These are phyloP conservation scores for Plasmopara halstedii DNA, from an alignment of 352 stramenopile species.

Conservation along the genomic window DNA sequence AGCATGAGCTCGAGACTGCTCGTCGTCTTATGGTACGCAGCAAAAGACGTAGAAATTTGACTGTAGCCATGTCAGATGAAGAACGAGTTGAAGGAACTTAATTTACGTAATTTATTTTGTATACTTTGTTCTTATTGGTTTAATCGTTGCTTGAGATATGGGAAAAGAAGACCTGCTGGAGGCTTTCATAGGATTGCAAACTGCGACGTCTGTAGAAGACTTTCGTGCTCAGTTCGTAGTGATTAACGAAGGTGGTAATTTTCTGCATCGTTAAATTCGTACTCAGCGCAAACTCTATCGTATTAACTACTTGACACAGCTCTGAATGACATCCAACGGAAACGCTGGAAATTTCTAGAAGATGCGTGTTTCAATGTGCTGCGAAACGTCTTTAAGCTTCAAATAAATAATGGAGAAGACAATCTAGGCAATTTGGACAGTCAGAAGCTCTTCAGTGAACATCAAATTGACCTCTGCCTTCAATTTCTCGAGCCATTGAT, in stretches of 20 bases:
- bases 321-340: conserved; percentile 43
- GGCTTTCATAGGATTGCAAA: conserved; percentile 28
- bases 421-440: neutral
- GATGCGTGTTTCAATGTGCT: conserved; percentile 48
- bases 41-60: conserved; percentile 13
- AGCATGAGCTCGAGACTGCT: conserved; percentile 48
- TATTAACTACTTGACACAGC: conserved; percentile 19
- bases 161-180: conserved; percentile 41
- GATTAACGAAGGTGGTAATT: conserved; percentile 23
- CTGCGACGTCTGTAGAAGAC: conserved; percentile 9
- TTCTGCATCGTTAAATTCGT: conserved; percentile 1
- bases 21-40: conserved; percentile 31
- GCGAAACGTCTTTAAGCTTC: conserved; percentile 15
- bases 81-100: no score
- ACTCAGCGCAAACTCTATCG: neutral
- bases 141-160: conserved; percentile 18
- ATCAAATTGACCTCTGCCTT: conserved; percentile 20
- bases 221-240: conserved; percentile 8
- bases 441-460: conserved; percentile 1
- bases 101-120: no score
- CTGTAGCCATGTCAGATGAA: no score
- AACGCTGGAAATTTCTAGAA: conserved; percentile 63
- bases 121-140: conserved; percentile 18
- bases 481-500: conserved; percentile 28
- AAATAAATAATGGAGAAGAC: conserved; percentile 2